Base-by-base conservation (phyloP, 805 yeast genomes). In the Yamadazyma insecticola region DNA sequence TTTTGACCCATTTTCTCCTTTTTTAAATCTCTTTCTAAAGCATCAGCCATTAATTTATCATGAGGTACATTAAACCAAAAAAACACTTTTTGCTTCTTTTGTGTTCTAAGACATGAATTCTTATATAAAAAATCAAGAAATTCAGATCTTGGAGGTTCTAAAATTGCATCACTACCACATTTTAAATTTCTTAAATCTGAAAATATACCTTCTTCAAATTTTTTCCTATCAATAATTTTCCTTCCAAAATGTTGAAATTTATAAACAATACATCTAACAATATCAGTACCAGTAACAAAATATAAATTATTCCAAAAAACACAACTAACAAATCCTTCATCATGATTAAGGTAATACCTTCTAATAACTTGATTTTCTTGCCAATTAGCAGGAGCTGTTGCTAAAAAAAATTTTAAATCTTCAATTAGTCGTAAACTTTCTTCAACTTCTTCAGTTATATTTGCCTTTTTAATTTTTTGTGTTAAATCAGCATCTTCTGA, bases 41-140 rank as follows among this genome's bases (percentile, higher is more conserved):
- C 97, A 57, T 92, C 97, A 2, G 87, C 78, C 72, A 92, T 89
- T 26, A 90, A 64, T 51, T 82, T 78, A 51, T 89, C 96, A 57
- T 90, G 97, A 15, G 92, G 92, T 7, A 92, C 97, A 50, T 89
- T 82, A 55, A 84, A 88, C 97, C 97, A 92, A 56, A 82, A 87
- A 53, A 90, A 90, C 25, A 90, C 97, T 51, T 92, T 90, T 54
- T 90, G 98, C 50, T 92, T 90, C 70, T 90, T 90, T 49, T 90
- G 97, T 0, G 98, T 90, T 46, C 96, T 72, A 16, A 90, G 67
- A 52, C 97, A 90, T 41, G 80, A 78, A 53, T 90, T 85, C 50
- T 81, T 83, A 59, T 83, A 87, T 16, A 90, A 63, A 48, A 90
- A 88, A 40, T 81, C 83, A 37, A 90, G 66, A 52, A 90, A 88